Conservation (phyloP, 371 early-diverging fungal species). For the Mortierella sp. region DNA sequence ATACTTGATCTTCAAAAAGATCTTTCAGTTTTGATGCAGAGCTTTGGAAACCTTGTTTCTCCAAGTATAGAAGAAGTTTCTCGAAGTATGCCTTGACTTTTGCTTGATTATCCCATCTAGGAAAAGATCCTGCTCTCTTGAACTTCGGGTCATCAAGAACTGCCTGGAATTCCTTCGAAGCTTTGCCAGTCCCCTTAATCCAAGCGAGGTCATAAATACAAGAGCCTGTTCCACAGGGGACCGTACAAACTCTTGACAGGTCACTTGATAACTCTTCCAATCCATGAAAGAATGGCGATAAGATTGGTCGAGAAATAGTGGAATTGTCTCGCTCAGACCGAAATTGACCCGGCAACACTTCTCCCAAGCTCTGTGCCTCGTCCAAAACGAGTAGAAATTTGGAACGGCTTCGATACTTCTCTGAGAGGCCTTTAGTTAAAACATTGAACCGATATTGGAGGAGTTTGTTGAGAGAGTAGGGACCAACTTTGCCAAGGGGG, state of each 20-base stretch:
- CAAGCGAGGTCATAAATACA: slow-evolving; percentile 13
- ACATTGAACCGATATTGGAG: slow-evolving; percentile 11
- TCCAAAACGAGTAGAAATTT: slow-evolving; percentile 36
- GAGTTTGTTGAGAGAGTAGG: neutral
- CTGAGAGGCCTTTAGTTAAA: neutral
- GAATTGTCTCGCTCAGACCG: neutral
- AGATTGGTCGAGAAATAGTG: slow-evolving; percentile 1
- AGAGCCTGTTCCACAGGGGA: slow-evolving; percentile 29
- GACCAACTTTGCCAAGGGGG: neutral
- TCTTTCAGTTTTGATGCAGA: neutral
- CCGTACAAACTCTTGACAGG: neutral
- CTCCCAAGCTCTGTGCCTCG: slow-evolving; percentile 16
- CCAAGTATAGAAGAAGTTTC: neutral
- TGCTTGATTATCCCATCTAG: slow-evolving; percentile 10
- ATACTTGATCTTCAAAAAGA: slow-evolving; percentile 8
- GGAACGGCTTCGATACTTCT: slow-evolving; percentile 1
- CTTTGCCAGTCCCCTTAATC: neutral
- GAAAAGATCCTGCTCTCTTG: slow-evolving; percentile 2
- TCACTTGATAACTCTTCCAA: slow-evolving; percentile 8
- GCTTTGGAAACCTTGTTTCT: slow-evolving; percentile 7
- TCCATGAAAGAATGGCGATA: slow-evolving; percentile 16
- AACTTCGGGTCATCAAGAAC: neutral
- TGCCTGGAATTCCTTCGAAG: neutral
- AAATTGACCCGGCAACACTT: neutral
- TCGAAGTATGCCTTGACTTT: slow-evolving; percentile 5